Evolutionary conservation across 129 eudicot species (phyloP), one percentile per base, ranked within the genome.

Genomic region (Escallonia herrerae): DNA sequence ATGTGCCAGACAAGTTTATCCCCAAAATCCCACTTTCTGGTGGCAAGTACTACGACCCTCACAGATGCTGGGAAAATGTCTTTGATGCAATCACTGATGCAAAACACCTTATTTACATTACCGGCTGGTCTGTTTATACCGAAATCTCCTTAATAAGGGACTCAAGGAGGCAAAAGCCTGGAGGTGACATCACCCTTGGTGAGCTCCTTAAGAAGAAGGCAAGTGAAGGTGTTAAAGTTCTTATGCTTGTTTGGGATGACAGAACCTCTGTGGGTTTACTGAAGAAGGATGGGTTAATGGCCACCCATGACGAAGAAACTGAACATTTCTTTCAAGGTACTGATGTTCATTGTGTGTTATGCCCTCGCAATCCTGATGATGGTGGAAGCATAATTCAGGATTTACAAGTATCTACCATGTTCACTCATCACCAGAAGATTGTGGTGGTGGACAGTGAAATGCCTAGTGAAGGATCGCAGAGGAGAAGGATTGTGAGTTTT

Each of bases 81-180:
- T 86, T 86, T 77, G 95, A 86, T 76, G 95, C 95, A 38, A 80
- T 86, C 53, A 80, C 79, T 12, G 80, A 86, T 59, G 89, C 95
- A 5, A 80, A 79, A 64, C 90, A 87, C 76, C 71, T 85, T 13
- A 81, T 89, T 40, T 89, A 90, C 74, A 83, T 85, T 13, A 83
- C 94, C 8, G 97, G 95, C 1, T 86, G 90, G 94, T 89, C 95
- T 63, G 95, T 90, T 8, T 88, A 84, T 73, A 84, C 96, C 8
- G 93, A 88, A 72, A 88, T 88, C 15, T 9, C 83, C 6, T 71
- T 88, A 56, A 71, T 88, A 60, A 75, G 97, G 82, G 97, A 90
- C 61, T 79, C 90, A 4, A 77, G 86, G 59, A 83, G 87, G 73
- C 76, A 74, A 64, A 88, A 79, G 65, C 65, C 74, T 0, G 95